Percentiles rank a stretch among this genome's conserved stretches.
Conservation (phyloP, 345 rosid species). For the Garcia nutans region DNA sequence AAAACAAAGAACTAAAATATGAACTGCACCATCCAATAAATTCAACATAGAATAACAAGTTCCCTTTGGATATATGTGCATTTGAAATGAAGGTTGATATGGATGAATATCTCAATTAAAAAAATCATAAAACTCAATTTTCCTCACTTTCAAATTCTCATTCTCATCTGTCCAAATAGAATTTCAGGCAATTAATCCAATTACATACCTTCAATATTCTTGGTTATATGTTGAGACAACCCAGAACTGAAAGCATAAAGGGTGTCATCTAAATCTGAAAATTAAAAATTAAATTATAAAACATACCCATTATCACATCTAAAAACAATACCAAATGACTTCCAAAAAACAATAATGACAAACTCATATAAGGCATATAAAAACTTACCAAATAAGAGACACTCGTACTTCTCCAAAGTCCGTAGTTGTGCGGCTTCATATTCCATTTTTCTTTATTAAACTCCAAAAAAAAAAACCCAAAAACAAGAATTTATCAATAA, state of each 20-base stretch:
- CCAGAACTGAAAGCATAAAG: slow-evolving; percentile 31
- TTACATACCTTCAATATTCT: slow-evolving; percentile 30
- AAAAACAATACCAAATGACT: background rate
- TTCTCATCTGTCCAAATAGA: too few species aligned
- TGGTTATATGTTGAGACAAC: slow-evolving; percentile 14
- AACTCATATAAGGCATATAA: background rate
- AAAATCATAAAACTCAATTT: too few species aligned
- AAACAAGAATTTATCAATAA: slow-evolving; percentile 27
- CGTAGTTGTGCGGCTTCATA: slow-evolving; percentile 4
- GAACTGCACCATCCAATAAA: background rate
- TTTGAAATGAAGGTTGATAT: too few species aligned
- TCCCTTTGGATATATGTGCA: too few species aligned
- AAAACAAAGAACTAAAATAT: slow-evolving; percentile 1
- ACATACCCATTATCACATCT: background rate
- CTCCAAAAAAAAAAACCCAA: background rate
- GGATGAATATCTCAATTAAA: too few species aligned
- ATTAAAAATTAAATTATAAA: background rate
- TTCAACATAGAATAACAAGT: background rate
- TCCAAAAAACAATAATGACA: background rate
- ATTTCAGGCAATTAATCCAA: background rate
- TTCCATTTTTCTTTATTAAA: slow-evolving; percentile 21
- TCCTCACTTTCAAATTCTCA: too few species aligned
- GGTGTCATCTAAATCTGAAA: slow-evolving; percentile 38
- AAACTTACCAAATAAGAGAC: slow-evolving; percentile 33
- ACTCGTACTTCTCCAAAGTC: slow-evolving; percentile 17